Evolutionary conservation across 345 rosid species (phyloP), one percentile per base, ranked within the genome.

Genomic region (Ricinus communis): DNA sequence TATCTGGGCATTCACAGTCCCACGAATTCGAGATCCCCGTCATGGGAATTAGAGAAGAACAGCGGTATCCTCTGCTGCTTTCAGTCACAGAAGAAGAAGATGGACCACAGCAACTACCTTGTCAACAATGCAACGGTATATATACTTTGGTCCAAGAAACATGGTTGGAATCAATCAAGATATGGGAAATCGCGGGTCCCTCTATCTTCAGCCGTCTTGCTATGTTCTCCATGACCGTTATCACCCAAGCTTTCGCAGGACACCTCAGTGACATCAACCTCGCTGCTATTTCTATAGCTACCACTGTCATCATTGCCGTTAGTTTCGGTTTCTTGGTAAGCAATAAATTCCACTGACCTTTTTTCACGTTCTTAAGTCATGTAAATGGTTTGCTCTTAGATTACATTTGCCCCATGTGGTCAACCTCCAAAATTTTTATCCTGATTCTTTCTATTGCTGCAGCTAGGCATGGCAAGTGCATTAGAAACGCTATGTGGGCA

Each of bases 401-500:
- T n/a, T n/a, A n/a, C n/a, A n/a, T n/a, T n/a, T n/a, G n/a, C n/a
- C n/a, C n/a, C n/a, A n/a, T n/a, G n/a, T n/a, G n/a, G n/a, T n/a
- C n/a, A n/a, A n/a, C n/a, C n/a, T n/a, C n/a, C n/a, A n/a, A n/a
- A n/a, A n/a, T n/a, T n/a, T n/a, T 28, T 18, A 18, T 59, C 31
- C 43, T 59, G 22, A 28, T 5, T 40, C n/a, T 57, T 33, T 57
- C n/a, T 33, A 22, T 15, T 60, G 28, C 18, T 49, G 21, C 56
- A 84, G 87, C 68, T 84, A 53, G 91, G 91, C 30, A 84, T 87
- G 89, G 88, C 87, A 5, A 84, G 89, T 67, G 91, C 89, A 19
- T 62, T 83, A 54, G 91, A 85, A 74, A 87, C 87, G 0, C 38
- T 85, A 14, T 81, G 91, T 45, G 88, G 91, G 19, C 88, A 85